Evolutionary conservation across 805 yeast species (phyloP).

Genomic region (Barnettozyma vustinii): DNA sequence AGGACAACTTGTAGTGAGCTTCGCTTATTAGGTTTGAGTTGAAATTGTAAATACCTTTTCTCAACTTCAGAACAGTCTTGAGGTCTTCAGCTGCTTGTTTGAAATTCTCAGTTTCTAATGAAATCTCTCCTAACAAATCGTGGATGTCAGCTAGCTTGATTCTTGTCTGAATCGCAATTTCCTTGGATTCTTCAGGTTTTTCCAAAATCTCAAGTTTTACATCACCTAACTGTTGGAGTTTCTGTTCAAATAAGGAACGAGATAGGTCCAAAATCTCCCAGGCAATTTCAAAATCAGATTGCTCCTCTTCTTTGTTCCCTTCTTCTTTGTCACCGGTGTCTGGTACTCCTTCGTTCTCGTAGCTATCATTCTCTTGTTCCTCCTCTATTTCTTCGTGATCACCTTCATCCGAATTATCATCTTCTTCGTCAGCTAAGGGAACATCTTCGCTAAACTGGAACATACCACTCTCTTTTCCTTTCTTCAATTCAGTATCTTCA

Average conservation of each 20-base stretch:
- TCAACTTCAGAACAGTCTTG: constrained; percentile 46
- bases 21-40: constrained; percentile 62
- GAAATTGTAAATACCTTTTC: constrained; percentile 44
- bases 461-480: constrained; percentile 17
- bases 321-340: constrained; percentile 15
- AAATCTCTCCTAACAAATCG: constrained; percentile 82
- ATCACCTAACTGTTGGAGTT: constrained; percentile 21
- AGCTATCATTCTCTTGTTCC: constrained; percentile 23
- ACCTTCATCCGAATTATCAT: constrained; percentile 19
- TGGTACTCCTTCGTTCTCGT: constrained; percentile 13
- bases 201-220: constrained; percentile 15
- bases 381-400: constrained; percentile 13
- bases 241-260: constrained; percentile 52
- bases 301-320: constrained; percentile 38
- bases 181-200: constrained; percentile 20
- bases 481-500: constrained; percentile 25
- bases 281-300: constrained; percentile 77
- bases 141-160: constrained; percentile 66
- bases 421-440: constrained; percentile 31
- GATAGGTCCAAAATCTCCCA: constrained; percentile 84
- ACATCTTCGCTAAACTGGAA: constrained; percentile 35
- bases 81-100: constrained; percentile 72
- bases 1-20: constrained; percentile 72
- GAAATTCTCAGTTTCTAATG: constrained; percentile 86
- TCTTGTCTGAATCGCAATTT: constrained; percentile 33